Percentiles rank a stretch among this genome's conserved stretches.
These are phyloP conservation scores for Centaurea solstitialis DNA, from an alignment of 129 eudicot species.

Conservation along the genomic window DNA sequence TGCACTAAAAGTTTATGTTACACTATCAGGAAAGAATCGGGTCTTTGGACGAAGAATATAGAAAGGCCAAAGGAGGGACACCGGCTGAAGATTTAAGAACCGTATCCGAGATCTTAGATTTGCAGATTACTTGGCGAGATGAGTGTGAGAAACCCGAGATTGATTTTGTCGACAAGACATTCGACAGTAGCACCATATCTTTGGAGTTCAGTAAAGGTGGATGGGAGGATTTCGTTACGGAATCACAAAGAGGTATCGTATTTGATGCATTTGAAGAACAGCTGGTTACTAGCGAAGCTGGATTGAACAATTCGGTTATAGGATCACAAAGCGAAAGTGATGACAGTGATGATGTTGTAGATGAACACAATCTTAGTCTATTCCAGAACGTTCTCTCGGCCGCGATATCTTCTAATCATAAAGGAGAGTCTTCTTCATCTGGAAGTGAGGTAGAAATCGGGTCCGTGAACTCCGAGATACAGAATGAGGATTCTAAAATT, in stretches of 20 bases:
- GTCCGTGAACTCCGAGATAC: background rate
- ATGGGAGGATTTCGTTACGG: constrained; percentile 39
- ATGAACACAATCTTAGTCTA: constrained; percentile 35
- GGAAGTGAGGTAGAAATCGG: constrained; percentile 45
- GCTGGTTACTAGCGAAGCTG: constrained; percentile 21
- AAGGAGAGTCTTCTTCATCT: constrained; percentile 33
- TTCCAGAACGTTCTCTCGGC: constrained; percentile 43
- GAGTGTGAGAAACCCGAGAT: constrained; percentile 44
- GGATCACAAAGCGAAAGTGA: constrained; percentile 31
- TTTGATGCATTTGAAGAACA: constrained; percentile 27
- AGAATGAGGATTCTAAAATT: constrained; percentile 2
- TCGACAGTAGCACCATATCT: constrained; percentile 31
- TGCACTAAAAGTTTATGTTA: constrained; percentile 22
- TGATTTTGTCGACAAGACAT: constrained; percentile 20
- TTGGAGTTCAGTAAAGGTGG: constrained; percentile 40
- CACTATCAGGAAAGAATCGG: constrained; percentile 59
- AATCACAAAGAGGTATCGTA: constrained; percentile 22
- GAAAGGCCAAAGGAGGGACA: constrained; percentile 43
- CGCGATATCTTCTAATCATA: constrained; percentile 27
- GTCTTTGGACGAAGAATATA: constrained; percentile 34
- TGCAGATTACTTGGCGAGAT: constrained; percentile 59
- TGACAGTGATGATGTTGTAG: constrained; percentile 24
- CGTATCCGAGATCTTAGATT: constrained; percentile 60
- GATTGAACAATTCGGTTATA: constrained; percentile 37
- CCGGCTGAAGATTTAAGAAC: constrained; percentile 38